Evolutionary conservation across 2,329 filamentous ascomycete genomes (phyloP).

Genomic region (Raffaelea arxii): DNA sequence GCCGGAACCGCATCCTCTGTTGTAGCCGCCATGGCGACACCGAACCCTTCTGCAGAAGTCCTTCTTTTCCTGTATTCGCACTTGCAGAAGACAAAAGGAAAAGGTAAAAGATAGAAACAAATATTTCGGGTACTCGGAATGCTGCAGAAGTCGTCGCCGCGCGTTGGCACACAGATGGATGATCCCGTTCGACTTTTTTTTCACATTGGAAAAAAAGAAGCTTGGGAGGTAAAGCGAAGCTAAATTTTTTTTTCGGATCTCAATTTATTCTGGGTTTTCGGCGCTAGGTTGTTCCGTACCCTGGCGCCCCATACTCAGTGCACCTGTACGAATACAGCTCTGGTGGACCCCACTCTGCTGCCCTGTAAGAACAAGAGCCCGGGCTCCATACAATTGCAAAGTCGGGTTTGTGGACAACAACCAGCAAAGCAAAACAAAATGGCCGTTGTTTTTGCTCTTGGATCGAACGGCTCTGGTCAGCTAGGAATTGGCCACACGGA

Average conservation of each 20-base stretch:
- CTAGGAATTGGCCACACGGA: slow-evolving; percentile 62
- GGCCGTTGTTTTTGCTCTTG: slow-evolving; percentile 55
- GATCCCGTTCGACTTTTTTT: neutral
- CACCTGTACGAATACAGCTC: no score
- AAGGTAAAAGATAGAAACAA: no score
- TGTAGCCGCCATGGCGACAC: slow-evolving; percentile 3
- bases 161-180: no score
- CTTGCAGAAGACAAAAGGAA: no score
- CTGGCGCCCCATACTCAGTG: no score
- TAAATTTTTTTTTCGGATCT: neutral
- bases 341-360: no score
- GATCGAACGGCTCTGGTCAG: slow-evolving; percentile 70
- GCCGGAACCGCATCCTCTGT: slow-evolving; percentile 6
- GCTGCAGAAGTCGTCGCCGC: no score
- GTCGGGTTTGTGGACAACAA: neutral
- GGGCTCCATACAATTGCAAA: no score
- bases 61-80: no score
- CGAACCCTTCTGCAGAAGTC: no score
- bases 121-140: no score
- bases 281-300: neutral
- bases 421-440: slow-evolving; percentile 19
- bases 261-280: neutral
- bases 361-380: no score
- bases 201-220: neutral
- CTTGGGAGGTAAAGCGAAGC: neutral